Conservation (phyloP, 2,329 filamentous ascomycete genomes). For the Didymella sp. region DNA sequence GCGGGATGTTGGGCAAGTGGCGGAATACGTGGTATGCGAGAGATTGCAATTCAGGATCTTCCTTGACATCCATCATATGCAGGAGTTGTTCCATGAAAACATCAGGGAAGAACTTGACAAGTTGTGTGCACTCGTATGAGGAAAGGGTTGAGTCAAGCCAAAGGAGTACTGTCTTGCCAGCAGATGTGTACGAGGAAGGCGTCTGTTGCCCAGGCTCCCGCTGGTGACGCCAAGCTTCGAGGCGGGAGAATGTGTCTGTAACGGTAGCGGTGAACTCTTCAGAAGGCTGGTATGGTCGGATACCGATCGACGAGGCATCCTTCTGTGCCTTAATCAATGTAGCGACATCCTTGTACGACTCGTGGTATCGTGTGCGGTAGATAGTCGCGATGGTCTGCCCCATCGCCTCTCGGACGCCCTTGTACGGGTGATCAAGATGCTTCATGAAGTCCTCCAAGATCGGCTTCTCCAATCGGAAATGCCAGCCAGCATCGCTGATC, state of each 20-base stretch:
- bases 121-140: constrained; percentile 89
- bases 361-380: constrained; percentile 89
- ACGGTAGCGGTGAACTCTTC: constrained; percentile 77
- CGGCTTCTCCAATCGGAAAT: constrained; percentile 88
- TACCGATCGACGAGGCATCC: constrained; percentile 78
- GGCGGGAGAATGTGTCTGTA: constrained; percentile 74
- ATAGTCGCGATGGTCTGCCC: constrained; percentile 87
- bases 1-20: constrained; percentile 93
- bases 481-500: constrained; percentile 90
- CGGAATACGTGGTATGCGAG: constrained; percentile 97
- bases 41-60: constrained; percentile 93
- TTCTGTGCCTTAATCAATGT: constrained; percentile 81
- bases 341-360: constrained; percentile 84
- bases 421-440: constrained; percentile 97
- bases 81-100: constrained; percentile 90
- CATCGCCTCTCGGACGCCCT: constrained; percentile 94
- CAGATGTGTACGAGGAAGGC: constrained; percentile 91
- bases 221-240: constrained; percentile 88
- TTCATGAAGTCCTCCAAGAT: constrained; percentile 87
- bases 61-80: constrained; percentile 99
- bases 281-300: constrained; percentile 80
- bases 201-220: constrained; percentile 88
- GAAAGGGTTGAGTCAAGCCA: constrained; percentile 94
- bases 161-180: constrained; percentile 91
- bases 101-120: constrained; percentile 89